Evolutionary conservation across 805 yeast species (phyloP).

Genomic region (Pichia thaimueangensis): DNA sequence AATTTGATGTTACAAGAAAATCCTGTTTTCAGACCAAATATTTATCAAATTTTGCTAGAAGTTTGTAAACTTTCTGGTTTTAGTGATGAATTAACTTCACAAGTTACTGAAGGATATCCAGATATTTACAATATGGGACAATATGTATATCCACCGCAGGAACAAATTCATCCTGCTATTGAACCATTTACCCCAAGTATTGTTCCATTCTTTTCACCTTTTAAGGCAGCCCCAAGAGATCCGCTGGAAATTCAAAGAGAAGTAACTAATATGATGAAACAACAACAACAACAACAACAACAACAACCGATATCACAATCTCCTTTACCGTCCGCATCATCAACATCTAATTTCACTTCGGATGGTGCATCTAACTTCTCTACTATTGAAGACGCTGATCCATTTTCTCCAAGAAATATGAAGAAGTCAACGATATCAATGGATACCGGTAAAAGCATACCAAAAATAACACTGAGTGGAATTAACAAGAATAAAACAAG

Average conservation of each 20-base stretch:
- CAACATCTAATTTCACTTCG: background rate
- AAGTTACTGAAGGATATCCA: constrained; percentile 11
- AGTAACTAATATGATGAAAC: constrained; percentile 15
- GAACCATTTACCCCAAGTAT: constrained; percentile 27
- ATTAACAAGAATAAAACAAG: background rate
- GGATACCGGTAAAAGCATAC: constrained; percentile 4
- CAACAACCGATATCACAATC: constrained; percentile 12
- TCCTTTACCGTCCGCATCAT: background rate
- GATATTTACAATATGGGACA: constrained; percentile 37
- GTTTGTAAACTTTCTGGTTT: constrained; percentile 53
- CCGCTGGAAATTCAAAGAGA: constrained; percentile 38
- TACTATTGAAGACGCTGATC: constrained; percentile 9
- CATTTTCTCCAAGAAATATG: constrained; percentile 6
- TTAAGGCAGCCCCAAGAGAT: constrained; percentile 37
- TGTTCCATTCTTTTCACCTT: constrained; percentile 27
- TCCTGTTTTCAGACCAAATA: constrained; percentile 78
- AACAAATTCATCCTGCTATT: constrained; percentile 23
- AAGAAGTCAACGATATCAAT: background rate
- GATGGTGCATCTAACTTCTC: background rate
- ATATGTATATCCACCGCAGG: constrained; percentile 24
- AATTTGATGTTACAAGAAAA: constrained; percentile 76
- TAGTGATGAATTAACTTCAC: constrained; percentile 1
- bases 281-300: constrained; percentile 29
- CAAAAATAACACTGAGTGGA: background rate
- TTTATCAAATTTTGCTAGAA: constrained; percentile 68